Percentiles rank a stretch among this genome's conserved stretches.
Evolutionary conservation across 208 protist species (phyloP).

Genomic region (Trypanosoma vivax): DNA sequence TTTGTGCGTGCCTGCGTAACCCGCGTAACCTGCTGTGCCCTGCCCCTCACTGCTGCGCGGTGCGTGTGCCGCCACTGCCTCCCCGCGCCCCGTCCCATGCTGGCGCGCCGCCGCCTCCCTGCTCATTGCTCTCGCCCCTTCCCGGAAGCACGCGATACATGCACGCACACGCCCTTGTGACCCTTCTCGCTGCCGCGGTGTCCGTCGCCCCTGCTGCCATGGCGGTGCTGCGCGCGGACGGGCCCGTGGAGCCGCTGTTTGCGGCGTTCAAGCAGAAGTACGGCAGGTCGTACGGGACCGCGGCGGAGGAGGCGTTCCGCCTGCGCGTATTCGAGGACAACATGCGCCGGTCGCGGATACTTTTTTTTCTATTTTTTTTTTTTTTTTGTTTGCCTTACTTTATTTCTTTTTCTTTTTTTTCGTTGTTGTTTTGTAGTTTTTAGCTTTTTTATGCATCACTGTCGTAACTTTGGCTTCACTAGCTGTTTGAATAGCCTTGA

Average conservation of each 20-base stretch:
- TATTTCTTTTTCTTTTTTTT: constrained; percentile 11
- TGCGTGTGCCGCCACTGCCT: no score
- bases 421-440: constrained; percentile 1
- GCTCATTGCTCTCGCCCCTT: no score
- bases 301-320: no score
- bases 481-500: constrained; percentile 28
- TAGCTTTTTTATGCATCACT: neutral
- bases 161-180: neutral
- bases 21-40: no score
- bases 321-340: no score
- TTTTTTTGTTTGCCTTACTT: constrained; percentile 5
- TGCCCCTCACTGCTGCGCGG: no score
- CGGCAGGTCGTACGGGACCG: neutral
- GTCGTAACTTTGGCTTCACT: constrained; percentile 4
- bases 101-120: no score
- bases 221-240: neutral
- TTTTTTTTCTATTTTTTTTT: constrained; percentile 11
- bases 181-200: neutral
- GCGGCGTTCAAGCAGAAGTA: constrained; percentile 4
- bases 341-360: neutral
- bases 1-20: no score
- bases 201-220: neutral
- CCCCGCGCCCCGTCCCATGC: no score
- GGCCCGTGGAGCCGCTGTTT: neutral
- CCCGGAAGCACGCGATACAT: no score